Percentiles rank a stretch among this genome's conserved stretches.
Conservation (phyloP, 441 rosid species). For the Gossypium armourianum region DNA sequence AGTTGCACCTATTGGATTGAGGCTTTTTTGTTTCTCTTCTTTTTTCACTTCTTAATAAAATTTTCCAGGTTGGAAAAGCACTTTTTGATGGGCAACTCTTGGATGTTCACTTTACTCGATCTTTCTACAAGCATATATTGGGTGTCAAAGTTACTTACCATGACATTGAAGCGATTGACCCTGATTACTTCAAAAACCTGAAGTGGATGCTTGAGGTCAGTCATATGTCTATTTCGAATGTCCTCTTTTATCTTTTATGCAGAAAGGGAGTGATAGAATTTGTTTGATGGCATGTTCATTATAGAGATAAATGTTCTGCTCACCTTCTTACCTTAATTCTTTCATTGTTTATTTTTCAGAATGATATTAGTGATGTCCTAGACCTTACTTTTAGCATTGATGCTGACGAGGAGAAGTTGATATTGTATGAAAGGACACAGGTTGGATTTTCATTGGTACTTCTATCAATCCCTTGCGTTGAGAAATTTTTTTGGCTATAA, state of each 20-base stretch:
- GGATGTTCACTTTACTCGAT: constrained; percentile 92
- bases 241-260: background rate
- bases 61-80: constrained; percentile 79
- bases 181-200: constrained; percentile 65
- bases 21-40: background rate
- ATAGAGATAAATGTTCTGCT: background rate
- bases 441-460: constrained; percentile 23
- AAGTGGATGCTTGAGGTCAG: constrained; percentile 97
- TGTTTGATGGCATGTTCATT: background rate
- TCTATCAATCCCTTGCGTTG: background rate
- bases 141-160: constrained; percentile 83
- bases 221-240: background rate
- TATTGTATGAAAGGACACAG: constrained; percentile 68
- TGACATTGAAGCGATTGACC: constrained; percentile 94
- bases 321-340: background rate
- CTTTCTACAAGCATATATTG: constrained; percentile 88
- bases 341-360: constrained; percentile 29
- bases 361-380: constrained; percentile 64
- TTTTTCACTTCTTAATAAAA: constrained; percentile 4
- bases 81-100: constrained; percentile 84
- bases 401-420: constrained; percentile 88
- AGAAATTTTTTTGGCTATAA: background rate
- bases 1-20: constrained; percentile 11
- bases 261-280: background rate
- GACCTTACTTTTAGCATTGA: constrained; percentile 90